phyloP scores from a whole-genome alignment of 2,329 filamentous ascomycete species.

The Aspergillus sp. region DNA sequence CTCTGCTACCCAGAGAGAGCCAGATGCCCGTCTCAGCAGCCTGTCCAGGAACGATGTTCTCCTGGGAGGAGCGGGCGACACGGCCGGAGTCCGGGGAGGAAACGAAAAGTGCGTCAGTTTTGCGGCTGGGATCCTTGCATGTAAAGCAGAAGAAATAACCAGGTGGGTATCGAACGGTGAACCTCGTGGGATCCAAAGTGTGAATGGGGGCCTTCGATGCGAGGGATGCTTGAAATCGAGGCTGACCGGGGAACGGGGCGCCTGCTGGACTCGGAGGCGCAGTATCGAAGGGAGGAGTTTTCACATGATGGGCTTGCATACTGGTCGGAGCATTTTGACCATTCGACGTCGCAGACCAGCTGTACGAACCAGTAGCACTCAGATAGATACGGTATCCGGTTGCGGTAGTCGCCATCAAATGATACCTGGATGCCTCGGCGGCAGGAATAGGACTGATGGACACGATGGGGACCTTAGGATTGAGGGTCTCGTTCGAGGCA shows the following conservation, averaged over 20 bases:
- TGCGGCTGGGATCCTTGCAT: constrained; percentile 57
- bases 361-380: constrained; percentile 76
- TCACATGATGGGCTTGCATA: constrained; percentile 97
- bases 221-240: constrained; percentile 37
- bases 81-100: constrained; percentile 84
- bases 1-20: constrained; percentile 70
- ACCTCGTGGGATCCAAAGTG: constrained; percentile 41
- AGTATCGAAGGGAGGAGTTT: constrained; percentile 70
- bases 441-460: constrained; percentile 85
- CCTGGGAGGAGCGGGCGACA: constrained; percentile 58
- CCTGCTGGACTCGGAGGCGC: constrained; percentile 26
- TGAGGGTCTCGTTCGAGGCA: constrained; percentile 64
- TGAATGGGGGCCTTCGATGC: constrained; percentile 51
- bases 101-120: constrained; percentile 71
- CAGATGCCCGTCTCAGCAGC: constrained; percentile 80
- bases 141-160: constrained; percentile 91
- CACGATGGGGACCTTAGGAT: constrained; percentile 72
- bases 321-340: constrained; percentile 74
- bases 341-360: constrained; percentile 53
- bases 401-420: constrained; percentile 85
- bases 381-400: constrained; percentile 91
- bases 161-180: constrained; percentile 65
- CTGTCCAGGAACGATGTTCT: constrained; percentile 54
- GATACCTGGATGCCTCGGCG: constrained; percentile 76
- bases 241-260: constrained; percentile 22